Percentiles rank a stretch among this genome's conserved stretches.
These are phyloP conservation scores for Ophiostoma quercus DNA, from an alignment of 2,329 filamentous ascomycete species.

Conservation along the genomic window DNA sequence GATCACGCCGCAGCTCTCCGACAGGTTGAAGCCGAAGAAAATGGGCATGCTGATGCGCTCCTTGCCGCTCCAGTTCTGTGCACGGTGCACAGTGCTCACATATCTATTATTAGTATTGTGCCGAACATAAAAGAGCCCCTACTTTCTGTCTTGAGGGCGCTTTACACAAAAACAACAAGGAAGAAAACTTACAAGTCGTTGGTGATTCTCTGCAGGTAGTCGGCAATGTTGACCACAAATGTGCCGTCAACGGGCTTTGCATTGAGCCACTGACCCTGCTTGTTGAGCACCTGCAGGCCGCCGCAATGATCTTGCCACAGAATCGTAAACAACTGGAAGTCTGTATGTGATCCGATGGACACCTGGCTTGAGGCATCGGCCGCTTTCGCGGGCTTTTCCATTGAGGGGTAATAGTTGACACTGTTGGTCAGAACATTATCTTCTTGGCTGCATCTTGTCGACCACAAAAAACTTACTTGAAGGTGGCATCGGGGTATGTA, in stretches of 20 bases:
- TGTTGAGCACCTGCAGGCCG: conserved; percentile 18
- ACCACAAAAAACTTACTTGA: conserved; percentile 29
- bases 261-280: conserved; percentile 15
- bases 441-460: not conserved
- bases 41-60: conserved; percentile 27
- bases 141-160: not conserved
- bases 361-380: conserved; percentile 31
- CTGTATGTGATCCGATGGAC: conserved; percentile 55
- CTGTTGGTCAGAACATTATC: not conserved
- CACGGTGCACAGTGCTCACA: conserved; percentile 26
- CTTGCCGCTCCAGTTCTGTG: conserved; percentile 21
- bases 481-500: conserved; percentile 45
- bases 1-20: conserved; percentile 29
- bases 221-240: conserved; percentile 27
- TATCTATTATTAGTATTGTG: conserved; percentile 10
- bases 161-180: not conserved
- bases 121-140: not conserved
- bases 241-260: conserved; percentile 4
- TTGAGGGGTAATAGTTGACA: conserved; percentile 40
- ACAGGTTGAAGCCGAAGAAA: conserved; percentile 26
- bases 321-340: conserved; percentile 37
- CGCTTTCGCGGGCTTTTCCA: conserved; percentile 19
- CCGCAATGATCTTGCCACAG: conserved; percentile 14
- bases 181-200: conserved; percentile 19
- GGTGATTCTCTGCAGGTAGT: conserved; percentile 26